phyloP scores from a whole-genome alignment of 441 rosid species.

The Theobroma grandiflorum region DNA sequence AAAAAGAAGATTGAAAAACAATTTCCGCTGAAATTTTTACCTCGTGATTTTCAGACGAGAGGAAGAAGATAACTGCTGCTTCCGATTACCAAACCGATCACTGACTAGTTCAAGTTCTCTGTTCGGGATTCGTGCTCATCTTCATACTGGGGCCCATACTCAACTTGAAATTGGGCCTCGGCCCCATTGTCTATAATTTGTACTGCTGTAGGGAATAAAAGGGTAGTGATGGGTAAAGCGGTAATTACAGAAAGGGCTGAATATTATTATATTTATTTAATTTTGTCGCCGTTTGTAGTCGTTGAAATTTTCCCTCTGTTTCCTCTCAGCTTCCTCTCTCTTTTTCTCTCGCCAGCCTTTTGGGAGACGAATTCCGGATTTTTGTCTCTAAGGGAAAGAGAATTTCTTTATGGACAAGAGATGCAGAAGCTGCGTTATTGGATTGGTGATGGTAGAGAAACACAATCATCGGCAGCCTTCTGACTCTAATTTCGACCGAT shows the following conservation, averaged over 20 bases:
- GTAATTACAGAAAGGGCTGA: too few species aligned
- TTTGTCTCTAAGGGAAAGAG: background rate
- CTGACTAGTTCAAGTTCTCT: background rate
- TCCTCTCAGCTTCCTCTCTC: too few species aligned
- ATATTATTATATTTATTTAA: too few species aligned
- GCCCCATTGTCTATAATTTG: background rate
- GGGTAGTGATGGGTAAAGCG: too few species aligned
- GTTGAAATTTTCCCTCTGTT: too few species aligned
- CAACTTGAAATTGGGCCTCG: background rate
- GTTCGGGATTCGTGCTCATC: background rate
- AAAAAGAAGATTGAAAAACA: background rate
- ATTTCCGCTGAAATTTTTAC: background rate
- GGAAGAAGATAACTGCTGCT: background rate
- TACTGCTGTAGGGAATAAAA: background rate
- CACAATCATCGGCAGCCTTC: background rate
- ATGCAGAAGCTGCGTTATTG: conserved; percentile 18
- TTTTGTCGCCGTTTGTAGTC: too few species aligned
- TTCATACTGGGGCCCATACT: too few species aligned
- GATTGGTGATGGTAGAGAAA: background rate
- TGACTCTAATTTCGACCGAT: conserved; percentile 1
- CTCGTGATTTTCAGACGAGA: background rate
- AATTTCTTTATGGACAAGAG: conserved; percentile 24
- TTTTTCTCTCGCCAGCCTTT: too few species aligned
- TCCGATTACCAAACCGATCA: background rate
- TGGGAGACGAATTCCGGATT: too few species aligned